Percentiles rank a stretch among this genome's conserved stretches.
Conservation (phyloP, 768 basidiomycete species). For the Tricholoma bakamatsutake region DNA sequence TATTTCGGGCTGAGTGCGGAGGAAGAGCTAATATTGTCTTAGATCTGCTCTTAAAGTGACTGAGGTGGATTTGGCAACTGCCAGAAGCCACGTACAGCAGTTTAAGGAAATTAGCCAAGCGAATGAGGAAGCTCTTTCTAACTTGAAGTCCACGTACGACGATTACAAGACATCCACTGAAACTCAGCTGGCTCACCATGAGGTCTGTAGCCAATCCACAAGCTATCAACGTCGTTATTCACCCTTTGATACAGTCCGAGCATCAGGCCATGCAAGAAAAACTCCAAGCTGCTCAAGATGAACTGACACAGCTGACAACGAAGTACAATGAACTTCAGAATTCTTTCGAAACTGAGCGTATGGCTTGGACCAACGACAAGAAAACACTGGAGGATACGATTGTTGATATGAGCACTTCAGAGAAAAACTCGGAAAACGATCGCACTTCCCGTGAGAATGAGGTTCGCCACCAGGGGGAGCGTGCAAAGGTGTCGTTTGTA, state of each 20-base stretch:
- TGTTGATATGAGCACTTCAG: constrained; percentile 71
- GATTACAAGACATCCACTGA: constrained; percentile 75
- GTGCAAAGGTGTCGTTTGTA: constrained; percentile 48
- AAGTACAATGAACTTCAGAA: constrained; percentile 57
- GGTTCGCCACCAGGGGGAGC: constrained; percentile 60
- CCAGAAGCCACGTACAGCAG: constrained; percentile 71
- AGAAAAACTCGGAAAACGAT: constrained; percentile 59
- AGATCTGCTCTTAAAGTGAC: constrained; percentile 74
- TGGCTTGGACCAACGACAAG: constrained; percentile 73
- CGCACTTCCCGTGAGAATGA: constrained; percentile 59
- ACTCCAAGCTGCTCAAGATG: constrained; percentile 46
- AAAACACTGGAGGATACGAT: constrained; percentile 79
- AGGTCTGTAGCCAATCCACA: constrained; percentile 40
- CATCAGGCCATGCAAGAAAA: constrained; percentile 57
- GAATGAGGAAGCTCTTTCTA: constrained; percentile 69
- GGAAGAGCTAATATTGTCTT: constrained; percentile 1
- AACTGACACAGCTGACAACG: constrained; percentile 41
- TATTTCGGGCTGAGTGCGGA: neutral
- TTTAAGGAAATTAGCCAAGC: constrained; percentile 84
- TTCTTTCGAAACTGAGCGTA: constrained; percentile 61
- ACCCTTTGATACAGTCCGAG: constrained; percentile 46
- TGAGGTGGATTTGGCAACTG: constrained; percentile 68
- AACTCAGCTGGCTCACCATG: constrained; percentile 55
- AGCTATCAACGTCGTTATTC: neutral
- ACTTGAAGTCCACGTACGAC: constrained; percentile 68